Conservation (phyloP, 768 basidiomycete genomes). For the Galerina marginata region DNA sequence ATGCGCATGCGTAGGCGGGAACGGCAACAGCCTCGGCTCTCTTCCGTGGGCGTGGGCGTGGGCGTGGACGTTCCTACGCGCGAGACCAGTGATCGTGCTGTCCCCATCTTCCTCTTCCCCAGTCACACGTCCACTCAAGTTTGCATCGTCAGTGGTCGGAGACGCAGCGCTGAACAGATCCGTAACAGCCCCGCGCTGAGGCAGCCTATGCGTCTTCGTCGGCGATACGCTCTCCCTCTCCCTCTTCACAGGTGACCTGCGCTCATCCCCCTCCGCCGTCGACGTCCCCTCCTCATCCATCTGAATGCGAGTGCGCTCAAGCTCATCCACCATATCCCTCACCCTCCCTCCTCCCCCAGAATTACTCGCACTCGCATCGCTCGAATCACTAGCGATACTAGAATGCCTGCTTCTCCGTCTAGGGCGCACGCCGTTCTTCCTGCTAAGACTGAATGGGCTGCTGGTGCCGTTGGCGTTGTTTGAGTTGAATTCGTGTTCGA, state of each 20-base stretch:
- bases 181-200: not conserved
- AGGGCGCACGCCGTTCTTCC: not conserved
- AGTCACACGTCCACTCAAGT: too few relatives aligned
- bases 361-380: not conserved
- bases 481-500: not conserved
- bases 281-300: constrained; percentile 18
- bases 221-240: not conserved
- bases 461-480: too few relatives aligned
- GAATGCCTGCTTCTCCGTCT: constrained; percentile 12
- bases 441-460: not conserved
- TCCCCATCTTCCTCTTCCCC: constrained; percentile 23
- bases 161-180: not conserved
- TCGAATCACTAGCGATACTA: constrained; percentile 18
- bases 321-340: constrained; percentile 15
- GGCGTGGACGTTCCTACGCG: constrained; percentile 19
- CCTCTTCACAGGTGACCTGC: not conserved
- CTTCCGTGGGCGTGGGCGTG: constrained; percentile 11
- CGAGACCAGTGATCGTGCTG: constrained; percentile 20
- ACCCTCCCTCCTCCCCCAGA: constrained; percentile 15
- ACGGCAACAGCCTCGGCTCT: constrained; percentile 31
- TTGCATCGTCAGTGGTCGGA: too few relatives aligned
- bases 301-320: constrained; percentile 3
- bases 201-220: not conserved
- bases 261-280: not conserved
- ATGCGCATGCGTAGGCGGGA: constrained; percentile 21